Base-by-base conservation (phyloP, 75 land plant species). In the Gnetum montanum region DNA sequence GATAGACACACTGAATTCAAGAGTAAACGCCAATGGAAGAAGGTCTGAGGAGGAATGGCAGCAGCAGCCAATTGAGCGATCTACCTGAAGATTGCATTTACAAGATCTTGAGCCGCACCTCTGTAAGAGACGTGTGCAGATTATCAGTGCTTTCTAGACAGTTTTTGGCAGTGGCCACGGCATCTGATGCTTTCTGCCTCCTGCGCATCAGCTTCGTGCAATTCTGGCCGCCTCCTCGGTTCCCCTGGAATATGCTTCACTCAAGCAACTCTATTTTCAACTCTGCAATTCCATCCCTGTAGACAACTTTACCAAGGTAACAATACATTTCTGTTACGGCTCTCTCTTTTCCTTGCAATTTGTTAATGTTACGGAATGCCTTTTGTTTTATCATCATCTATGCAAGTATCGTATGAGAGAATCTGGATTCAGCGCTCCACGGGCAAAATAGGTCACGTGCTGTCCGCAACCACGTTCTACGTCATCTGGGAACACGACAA, bases 141-240 rank as follows among this genome's bases (percentile, higher is more conserved):
- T 20, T 45, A 8, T 4, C 46, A 45, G 46, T 24, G 23, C 23
- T 45, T 3, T 45, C 5, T 5, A 45, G 7, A 45, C 46, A 19
- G 23, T 45, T 45, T 8, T 19, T 4, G 22, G 18, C 23, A 11
- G 46, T 24, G 6, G 16, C 20, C 46, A 12, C 15, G 3, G 8
- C 46, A 0, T 72, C 75, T 28, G 3, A 19, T 68, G 58, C 24
- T 69, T 75, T 23, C 48, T 80, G 54, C 84, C 79, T 35, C n/a
- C n/a, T n/a, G n/a, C n/a, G n/a, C 25, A 33, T 0, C 67, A 80
- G 61, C 65, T 23, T 7, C 0, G 3, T 1, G 52, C 59, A 3
- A 68, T 75, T 24, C 15, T 80, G 1, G 48, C 72, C 1, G 61
- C 57, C 29, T 40, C 65, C 1, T 66, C 49, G 5, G 30, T 38